A percentile compares a stretch with the other conserved stretches of the same genome.
Conservation (phyloP, 2,329 filamentous ascomycete genomes). For the Colletotrichum lindemuthianum region DNA sequence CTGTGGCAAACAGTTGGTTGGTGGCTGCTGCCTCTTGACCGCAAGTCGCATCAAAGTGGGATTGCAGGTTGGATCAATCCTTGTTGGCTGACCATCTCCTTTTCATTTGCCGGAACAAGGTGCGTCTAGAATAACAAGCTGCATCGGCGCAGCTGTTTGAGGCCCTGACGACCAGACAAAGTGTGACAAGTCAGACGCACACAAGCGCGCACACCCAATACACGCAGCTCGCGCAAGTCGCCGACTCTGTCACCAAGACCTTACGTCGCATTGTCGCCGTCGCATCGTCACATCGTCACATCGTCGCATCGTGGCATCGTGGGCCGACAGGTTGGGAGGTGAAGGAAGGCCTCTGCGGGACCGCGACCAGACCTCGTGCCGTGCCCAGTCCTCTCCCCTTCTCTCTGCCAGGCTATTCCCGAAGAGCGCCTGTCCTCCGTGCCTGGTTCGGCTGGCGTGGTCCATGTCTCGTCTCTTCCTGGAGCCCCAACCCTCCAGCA, state of each 20-base stretch:
- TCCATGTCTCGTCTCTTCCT: slow-evolving; percentile 28
- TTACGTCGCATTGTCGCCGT: slow-evolving; percentile 6
- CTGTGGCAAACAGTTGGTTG: slow-evolving; percentile 34
- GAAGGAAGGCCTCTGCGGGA: slow-evolving; percentile 25
- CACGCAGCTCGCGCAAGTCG: slow-evolving; percentile 31
- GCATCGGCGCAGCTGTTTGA: slow-evolving; percentile 27
- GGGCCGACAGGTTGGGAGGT: slow-evolving; percentile 5
- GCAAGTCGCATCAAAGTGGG: background rate
- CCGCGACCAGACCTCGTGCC: slow-evolving; percentile 11
- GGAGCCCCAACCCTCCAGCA: slow-evolving; percentile 30
- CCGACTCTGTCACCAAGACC: slow-evolving; percentile 31
- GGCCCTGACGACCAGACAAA: slow-evolving; percentile 18
- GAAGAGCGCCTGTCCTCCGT: slow-evolving; percentile 31
- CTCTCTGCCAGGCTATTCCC: slow-evolving; percentile 15
- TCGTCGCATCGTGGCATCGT: slow-evolving; percentile 3
- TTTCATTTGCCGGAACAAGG: slow-evolving; percentile 29
- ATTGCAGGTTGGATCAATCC: too few relatives aligned
- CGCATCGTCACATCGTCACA: too few relatives aligned
- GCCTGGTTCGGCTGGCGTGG: slow-evolving; percentile 6
- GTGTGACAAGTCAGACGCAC: slow-evolving; percentile 35
- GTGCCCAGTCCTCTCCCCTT: slow-evolving; percentile 12
- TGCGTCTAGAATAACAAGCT: slow-evolving; percentile 13
- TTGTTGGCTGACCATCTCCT: slow-evolving; percentile 27
- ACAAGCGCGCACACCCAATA: slow-evolving; percentile 29
- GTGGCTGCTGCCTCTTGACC: slow-evolving; percentile 1